A percentile compares a stretch with the other conserved stretches of the same genome.
These are phyloP conservation scores for Botryosphaeria agaves DNA, from an alignment of 2,329 filamentous ascomycete genomes.

Conservation along the genomic window DNA sequence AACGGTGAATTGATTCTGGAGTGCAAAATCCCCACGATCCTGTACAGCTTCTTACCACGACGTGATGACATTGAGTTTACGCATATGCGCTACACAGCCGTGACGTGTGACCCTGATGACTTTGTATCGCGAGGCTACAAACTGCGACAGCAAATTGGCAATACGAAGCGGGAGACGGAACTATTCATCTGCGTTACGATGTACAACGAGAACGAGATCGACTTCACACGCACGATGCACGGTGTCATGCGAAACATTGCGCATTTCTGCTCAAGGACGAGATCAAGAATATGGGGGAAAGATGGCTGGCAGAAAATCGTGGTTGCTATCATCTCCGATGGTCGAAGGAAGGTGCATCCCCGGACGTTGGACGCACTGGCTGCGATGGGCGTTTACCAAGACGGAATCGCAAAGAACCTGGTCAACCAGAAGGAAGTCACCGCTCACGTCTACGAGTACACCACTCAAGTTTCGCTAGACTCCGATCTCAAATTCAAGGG, in stretches of 20 bases:
- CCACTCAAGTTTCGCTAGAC: constrained; percentile 91
- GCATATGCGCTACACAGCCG: constrained; percentile 95
- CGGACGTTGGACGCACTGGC: constrained; percentile 86
- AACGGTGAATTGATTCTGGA: constrained; percentile 95
- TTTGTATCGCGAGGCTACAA: constrained; percentile 82
- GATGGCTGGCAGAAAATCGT: constrained; percentile 98
- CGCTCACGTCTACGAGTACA: constrained; percentile 97
- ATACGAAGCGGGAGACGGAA: constrained; percentile 75
- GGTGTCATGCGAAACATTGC: constrained; percentile 97
- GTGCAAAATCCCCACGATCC: constrained; percentile 96
- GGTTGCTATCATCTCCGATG: constrained; percentile 90
- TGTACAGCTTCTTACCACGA: constrained; percentile 90
- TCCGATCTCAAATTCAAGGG: constrained; percentile 96
- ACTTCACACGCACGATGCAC: constrained; percentile 96
- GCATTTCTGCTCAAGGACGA: constrained; percentile 84
- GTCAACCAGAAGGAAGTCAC: constrained; percentile 94
- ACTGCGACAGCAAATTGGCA: constrained; percentile 76
- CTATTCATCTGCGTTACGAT: constrained; percentile 95
- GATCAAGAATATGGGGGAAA: constrained; percentile 92
- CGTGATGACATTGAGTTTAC: constrained; percentile 93
- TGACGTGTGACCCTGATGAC: constrained; percentile 95
- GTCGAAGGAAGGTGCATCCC: constrained; percentile 82
- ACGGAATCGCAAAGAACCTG: constrained; percentile 95
- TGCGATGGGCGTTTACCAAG: constrained; percentile 94
- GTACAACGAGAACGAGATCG: constrained; percentile 97